Percentiles rank a stretch among this genome's conserved stretches.
Evolutionary conservation across 139 green algal genomes (phyloP).

Genomic region (Chlamydomonas sphaeroides): DNA sequence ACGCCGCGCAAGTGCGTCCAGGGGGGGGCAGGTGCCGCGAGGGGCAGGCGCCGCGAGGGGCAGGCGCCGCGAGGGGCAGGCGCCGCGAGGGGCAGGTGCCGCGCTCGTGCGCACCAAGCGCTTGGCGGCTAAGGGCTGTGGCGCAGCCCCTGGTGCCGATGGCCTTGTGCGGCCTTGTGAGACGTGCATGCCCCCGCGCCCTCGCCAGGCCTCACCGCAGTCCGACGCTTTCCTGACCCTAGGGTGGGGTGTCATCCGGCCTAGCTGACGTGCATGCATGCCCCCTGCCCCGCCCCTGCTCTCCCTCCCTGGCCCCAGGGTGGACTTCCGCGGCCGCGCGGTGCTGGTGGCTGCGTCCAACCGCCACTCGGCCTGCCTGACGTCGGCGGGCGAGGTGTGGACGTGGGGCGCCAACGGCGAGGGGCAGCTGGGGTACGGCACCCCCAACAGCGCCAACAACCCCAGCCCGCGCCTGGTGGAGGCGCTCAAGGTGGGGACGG

Average conservation of each 20-base stretch:
- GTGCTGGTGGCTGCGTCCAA: slow-evolving; percentile 84
- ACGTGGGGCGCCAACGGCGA: slow-evolving; percentile 85
- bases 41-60: neutral
- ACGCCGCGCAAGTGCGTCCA: slow-evolving; percentile 69
- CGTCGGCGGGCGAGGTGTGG: slow-evolving; percentile 74
- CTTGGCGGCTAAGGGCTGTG: too few relatives aligned
- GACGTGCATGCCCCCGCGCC: too few relatives aligned
- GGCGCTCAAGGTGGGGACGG: slow-evolving; percentile 67
- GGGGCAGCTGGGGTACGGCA: slow-evolving; percentile 78
- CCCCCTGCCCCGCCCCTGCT: neutral
- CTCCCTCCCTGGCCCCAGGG: neutral
- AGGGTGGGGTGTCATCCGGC: too few relatives aligned
- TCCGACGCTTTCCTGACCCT: too few relatives aligned
- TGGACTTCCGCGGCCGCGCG: slow-evolving; percentile 55
- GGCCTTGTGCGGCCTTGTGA: too few relatives aligned
- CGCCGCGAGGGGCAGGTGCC: too few relatives aligned
- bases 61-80: too few relatives aligned
- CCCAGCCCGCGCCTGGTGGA: slow-evolving; percentile 82
- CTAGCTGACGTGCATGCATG: too few relatives aligned
- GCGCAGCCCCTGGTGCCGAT: too few relatives aligned
- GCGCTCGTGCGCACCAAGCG: too few relatives aligned
- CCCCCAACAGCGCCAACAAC: slow-evolving; percentile 73
- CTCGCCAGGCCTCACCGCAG: too few relatives aligned
- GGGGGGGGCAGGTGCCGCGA: neutral
- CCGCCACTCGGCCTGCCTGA: slow-evolving; percentile 85